A percentile compares a stretch with the other conserved stretches of the same genome.
Conservation (phyloP, 2,329 filamentous ascomycete genomes). For the Albifimbria verrucaria region DNA sequence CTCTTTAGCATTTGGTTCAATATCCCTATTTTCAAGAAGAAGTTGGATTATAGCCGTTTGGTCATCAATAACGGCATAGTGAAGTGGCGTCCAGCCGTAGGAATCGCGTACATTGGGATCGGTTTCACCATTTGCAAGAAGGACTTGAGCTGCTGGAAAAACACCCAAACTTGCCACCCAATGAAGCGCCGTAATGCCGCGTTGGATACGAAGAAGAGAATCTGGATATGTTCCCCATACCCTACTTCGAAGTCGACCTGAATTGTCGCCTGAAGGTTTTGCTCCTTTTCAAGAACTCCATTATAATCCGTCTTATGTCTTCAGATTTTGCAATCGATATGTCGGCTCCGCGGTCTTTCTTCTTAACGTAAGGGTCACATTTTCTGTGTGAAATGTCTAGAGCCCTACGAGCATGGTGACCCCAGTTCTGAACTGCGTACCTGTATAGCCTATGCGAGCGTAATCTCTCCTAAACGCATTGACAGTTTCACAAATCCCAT, state of each 20-base stretch:
- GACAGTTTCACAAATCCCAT: constrained; percentile 9
- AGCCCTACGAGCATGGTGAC: constrained; percentile 22
- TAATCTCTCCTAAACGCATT: constrained; percentile 17
- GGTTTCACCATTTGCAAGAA: not conserved
- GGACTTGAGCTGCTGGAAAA: not conserved
- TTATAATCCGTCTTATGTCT: no score
- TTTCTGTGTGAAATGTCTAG: not conserved
- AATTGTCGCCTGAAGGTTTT: constrained; percentile 6
- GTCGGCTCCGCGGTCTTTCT: no score
- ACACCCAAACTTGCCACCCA: constrained; percentile 22
- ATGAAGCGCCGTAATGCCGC: constrained; percentile 17
- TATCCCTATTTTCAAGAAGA: not conserved
- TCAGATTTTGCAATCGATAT: no score
- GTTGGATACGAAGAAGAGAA: no score
- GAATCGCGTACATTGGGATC: constrained; percentile 5
- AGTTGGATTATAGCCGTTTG: not conserved
- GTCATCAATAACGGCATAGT: constrained; percentile 10
- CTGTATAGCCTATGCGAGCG: constrained; percentile 20
- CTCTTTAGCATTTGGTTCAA: no score
- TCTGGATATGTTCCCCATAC: no score
- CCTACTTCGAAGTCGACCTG: no score
- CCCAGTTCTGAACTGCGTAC: constrained; percentile 31
- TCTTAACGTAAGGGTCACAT: no score
- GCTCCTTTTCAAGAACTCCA: constrained; percentile 12
- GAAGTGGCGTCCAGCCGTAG: constrained; percentile 8